Percentiles rank a stretch among this genome's conserved stretches.
phyloP scores from a whole-genome alignment of 768 basidiomycete genomes.

The Pulveroboletus sp. region DNA sequence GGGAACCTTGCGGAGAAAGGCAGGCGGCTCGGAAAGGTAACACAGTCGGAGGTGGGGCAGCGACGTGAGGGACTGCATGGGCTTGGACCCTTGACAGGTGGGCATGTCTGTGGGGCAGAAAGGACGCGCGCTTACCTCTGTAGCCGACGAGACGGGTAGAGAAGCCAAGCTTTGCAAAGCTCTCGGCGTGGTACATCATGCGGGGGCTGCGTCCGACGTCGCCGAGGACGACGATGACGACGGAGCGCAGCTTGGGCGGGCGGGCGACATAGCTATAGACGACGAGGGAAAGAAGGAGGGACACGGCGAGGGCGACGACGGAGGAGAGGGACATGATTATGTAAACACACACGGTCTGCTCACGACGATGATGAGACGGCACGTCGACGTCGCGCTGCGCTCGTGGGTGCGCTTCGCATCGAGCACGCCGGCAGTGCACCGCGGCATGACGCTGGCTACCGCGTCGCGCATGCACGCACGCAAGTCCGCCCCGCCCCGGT shows the following conservation, averaged over 20 bases:
- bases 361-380: conserved; percentile 6
- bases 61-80: conserved; percentile 66
- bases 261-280: conserved; percentile 16
- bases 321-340: conserved; percentile 9
- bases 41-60: conserved; percentile 60
- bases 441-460: conserved; percentile 33
- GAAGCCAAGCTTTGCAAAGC: conserved; percentile 78
- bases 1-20: conserved; percentile 49
- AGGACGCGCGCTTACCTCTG: conserved; percentile 48
- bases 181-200: conserved; percentile 99
- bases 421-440: conserved; percentile 24
- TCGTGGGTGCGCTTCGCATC: conserved; percentile 25
- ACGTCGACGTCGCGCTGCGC: conserved; percentile 19
- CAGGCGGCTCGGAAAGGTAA: conserved; percentile 65
- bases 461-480: conserved; percentile 26
- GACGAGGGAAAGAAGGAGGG: conserved; percentile 12
- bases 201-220: conserved; percentile 94
- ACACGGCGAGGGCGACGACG: conserved; percentile 5
- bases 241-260: conserved; percentile 50
- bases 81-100: conserved; percentile 59
- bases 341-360: conserved; percentile 13
- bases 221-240: conserved; percentile 89
- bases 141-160: conserved; percentile 83
- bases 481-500: conserved; percentile 16
- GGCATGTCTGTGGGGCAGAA: background rate